Evolutionary conservation across 2,329 filamentous ascomycete genomes (phyloP), one percentile per base, ranked within the genome.

Genomic region (Neospermospora avenae): DNA sequence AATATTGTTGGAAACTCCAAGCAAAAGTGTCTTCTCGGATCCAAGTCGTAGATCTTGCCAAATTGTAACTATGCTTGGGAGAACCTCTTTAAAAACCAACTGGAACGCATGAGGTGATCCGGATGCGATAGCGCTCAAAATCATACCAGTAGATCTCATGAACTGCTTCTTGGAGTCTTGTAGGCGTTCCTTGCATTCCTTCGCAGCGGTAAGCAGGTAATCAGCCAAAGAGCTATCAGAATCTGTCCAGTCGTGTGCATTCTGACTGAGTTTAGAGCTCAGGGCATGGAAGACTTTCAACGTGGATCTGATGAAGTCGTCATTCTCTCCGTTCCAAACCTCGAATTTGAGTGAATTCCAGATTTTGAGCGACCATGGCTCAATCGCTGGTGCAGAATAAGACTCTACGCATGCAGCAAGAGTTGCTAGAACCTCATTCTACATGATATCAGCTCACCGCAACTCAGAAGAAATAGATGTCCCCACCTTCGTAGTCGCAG

Each of bases 91-190:
- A 13, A 60, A 55, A 11, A 69, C 61, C 18, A 67, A 34, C 39
- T 63, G 54, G 39, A 68, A 67, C 2, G 65, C 60, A 51, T 65
- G 60, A 3, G 65, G 60, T 3, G 67, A 67, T 2, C 59, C 54
- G 18, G 62, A 63, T 16, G 63, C 64, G 18, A 72, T 58, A 20
- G 62, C 54, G 20, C 61, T 52, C 5, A 72, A 45, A 24, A 72
- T 70, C 35, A 57, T 60, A 22, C 63, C 60, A 18, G 54, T 63
- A 13, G 55, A 39, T 2, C 54, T 39, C 13, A n/a, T 74, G 78
- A 53, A 65, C 76, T 20, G 79, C 76, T 4, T 74, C 76, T 1
- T 18, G 18, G 0, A 77, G 79, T 58, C 73, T 75, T 3, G 45
- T 34, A 51, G 44, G 68, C 37, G 76, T 76, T 2, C 61, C 77